Conservation (phyloP, 2,329 filamentous ascomycete species). For the Teratosphaeria nubilosa region DNA sequence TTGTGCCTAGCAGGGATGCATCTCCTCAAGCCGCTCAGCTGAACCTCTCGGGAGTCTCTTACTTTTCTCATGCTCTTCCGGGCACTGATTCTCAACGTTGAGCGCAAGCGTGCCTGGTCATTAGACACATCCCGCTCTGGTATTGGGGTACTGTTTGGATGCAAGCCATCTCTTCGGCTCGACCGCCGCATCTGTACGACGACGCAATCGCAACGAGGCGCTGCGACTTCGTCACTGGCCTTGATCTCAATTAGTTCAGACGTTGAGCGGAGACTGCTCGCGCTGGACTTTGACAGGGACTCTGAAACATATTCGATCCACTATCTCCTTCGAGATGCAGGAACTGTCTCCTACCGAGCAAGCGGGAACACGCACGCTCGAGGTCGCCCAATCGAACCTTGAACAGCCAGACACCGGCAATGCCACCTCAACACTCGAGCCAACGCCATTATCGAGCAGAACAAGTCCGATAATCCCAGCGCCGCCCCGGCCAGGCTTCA, state of each 20-base stretch:
- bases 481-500: slow-evolving; percentile 12
- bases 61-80: neutral
- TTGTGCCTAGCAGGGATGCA: neutral
- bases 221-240: neutral
- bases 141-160: neutral
- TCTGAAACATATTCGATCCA: slow-evolving; percentile 5
- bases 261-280: neutral
- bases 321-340: slow-evolving; percentile 2
- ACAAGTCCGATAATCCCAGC: slow-evolving; percentile 5
- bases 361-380: neutral
- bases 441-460: neutral
- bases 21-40: neutral
- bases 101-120: neutral
- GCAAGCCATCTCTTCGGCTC: neutral
- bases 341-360: slow-evolving; percentile 1
- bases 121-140: neutral
- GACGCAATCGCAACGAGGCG: neutral
- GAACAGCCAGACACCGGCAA: neutral
- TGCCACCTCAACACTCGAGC: neutral
- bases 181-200: neutral
- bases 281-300: neutral
- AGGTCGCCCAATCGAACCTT: neutral
- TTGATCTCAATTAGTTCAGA: neutral
- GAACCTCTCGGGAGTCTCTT: neutral
- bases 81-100: neutral